These are phyloP conservation scores for Iris pallida DNA, from an alignment of 116 monocot species.

Conservation along the genomic window DNA sequence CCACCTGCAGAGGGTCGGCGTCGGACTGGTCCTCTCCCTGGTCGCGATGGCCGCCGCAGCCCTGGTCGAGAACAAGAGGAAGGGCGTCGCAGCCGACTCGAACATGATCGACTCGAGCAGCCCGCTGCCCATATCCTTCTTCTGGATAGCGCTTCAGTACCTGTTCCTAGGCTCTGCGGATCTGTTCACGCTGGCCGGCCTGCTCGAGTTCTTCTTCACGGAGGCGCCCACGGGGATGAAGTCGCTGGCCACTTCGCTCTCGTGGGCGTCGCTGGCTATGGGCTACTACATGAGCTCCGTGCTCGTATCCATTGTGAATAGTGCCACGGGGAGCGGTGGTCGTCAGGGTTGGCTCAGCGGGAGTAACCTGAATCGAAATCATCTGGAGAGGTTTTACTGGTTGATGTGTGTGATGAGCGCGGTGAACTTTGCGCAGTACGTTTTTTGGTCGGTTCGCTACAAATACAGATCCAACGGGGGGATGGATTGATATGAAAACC, in stretches of 20 bases:
- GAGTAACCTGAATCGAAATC: constrained; percentile 49
- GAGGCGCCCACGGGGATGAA: constrained; percentile 71
- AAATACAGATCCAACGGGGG: constrained; percentile 40
- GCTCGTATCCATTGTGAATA: constrained; percentile 58
- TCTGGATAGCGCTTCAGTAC: constrained; percentile 85
- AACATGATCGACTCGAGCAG: constrained; percentile 13
- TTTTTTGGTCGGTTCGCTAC: constrained; percentile 55
- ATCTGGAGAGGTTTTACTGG: constrained; percentile 81
- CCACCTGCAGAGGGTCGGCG: constrained; percentile 68
- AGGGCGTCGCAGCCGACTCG: constrained; percentile 24
- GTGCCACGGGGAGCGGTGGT: constrained; percentile 22
- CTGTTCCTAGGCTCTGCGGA: constrained; percentile 80
- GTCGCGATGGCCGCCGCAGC: constrained; percentile 71
- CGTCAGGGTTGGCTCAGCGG: constrained; percentile 56
- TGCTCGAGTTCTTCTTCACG: constrained; percentile 88
- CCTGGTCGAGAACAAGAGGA: constrained; percentile 59
- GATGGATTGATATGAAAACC: no score
- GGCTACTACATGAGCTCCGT: constrained; percentile 80
- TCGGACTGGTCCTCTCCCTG: constrained; percentile 61
- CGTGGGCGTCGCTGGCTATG: constrained; percentile 78
- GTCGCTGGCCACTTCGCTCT: constrained; percentile 70
- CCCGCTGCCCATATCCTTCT: constrained; percentile 65
- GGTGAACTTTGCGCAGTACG: constrained; percentile 46
- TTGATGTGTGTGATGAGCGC: constrained; percentile 62
- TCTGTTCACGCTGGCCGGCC: constrained; percentile 68